Percentiles rank a stretch among this genome's conserved stretches.
phyloP scores from a whole-genome alignment of 1,284 basidiomycete species.

The Sanghuangporus sanghuang region DNA sequence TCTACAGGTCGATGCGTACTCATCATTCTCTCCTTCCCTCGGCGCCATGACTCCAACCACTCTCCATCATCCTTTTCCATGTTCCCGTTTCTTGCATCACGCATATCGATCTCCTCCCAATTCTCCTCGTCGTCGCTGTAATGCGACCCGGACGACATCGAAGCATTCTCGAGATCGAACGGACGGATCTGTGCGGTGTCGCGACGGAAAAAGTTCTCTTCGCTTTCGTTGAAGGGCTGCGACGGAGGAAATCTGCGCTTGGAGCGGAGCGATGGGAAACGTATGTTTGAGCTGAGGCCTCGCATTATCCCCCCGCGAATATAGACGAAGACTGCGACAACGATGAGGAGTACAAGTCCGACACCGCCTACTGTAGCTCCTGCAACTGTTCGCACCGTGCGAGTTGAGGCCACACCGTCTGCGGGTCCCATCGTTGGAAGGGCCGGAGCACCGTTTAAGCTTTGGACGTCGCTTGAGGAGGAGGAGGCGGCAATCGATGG shows the following conservation, averaged over 20 bases:
- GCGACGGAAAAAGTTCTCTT: not conserved
- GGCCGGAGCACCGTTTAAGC: not conserved
- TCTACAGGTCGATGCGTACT: not conserved
- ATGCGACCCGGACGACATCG: not conserved
- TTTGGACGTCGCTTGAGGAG: not conserved
- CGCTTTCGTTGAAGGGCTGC: not conserved
- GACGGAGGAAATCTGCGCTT: not conserved
- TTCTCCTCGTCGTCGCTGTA: not conserved
- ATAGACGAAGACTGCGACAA: not conserved
- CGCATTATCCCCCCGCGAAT: not conserved
- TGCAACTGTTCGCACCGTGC: not conserved
- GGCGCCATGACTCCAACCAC: conserved; percentile 14
- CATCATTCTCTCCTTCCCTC: conserved; percentile 6
- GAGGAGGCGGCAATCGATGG: not conserved
- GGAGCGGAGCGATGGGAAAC: not conserved
- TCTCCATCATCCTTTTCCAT: conserved; percentile 8
- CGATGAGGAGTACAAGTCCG: not conserved
- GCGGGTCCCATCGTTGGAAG: not conserved
- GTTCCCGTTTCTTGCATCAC: conserved; percentile 4
- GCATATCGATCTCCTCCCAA: conserved; percentile 9
- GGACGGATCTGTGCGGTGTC: not conserved
- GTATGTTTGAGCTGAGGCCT: not conserved
- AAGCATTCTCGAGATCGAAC: conserved; percentile 1
- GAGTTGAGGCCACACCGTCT: not conserved
- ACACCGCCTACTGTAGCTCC: not conserved